Evolutionary conservation across 2,329 filamentous ascomycete genomes (phyloP).

Genomic region (Biscogniauxia sp.): DNA sequence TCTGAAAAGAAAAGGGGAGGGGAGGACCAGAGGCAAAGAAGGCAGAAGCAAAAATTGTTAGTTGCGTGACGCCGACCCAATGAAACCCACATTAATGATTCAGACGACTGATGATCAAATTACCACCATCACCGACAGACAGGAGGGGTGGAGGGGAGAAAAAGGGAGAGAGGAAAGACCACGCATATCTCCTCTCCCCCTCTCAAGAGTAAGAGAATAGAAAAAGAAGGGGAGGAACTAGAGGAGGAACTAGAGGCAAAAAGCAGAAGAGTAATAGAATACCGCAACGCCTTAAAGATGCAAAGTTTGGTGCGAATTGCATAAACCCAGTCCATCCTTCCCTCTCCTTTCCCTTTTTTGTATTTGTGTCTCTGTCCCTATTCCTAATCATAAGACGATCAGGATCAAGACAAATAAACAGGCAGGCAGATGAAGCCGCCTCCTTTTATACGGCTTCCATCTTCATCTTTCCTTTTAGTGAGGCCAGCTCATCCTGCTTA

Average conservation of each 20-base stretch:
- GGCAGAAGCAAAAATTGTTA: too few relatives aligned
- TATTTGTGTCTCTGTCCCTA: background rate
- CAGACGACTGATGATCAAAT: too few relatives aligned
- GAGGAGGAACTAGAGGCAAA: background rate
- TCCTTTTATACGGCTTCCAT: slow-evolving; percentile 10
- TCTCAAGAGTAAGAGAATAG: background rate
- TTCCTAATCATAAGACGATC: too few relatives aligned
- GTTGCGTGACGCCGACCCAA: too few relatives aligned
- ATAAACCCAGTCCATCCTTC: too few relatives aligned
- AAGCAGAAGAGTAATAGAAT: background rate
- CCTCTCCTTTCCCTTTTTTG: background rate
- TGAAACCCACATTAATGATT: too few relatives aligned
- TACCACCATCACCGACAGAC: too few relatives aligned
- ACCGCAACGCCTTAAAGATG: slow-evolving; percentile 1
- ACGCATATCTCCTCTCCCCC: background rate
- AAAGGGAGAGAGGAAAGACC: background rate
- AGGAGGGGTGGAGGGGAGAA: background rate
- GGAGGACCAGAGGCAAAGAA: too few relatives aligned
- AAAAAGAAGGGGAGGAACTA: background rate
- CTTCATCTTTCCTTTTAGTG: slow-evolving; percentile 14
- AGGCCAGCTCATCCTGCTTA: slow-evolving; percentile 15
- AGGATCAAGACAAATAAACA: too few relatives aligned
- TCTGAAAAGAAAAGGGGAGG: too few relatives aligned
- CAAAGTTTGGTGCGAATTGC: background rate
- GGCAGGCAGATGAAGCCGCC: background rate